Percentiles rank a stretch among this genome's conserved stretches.
Conservation (phyloP, 306 rosid genomes). For the Cyclanthera cordifolia region DNA sequence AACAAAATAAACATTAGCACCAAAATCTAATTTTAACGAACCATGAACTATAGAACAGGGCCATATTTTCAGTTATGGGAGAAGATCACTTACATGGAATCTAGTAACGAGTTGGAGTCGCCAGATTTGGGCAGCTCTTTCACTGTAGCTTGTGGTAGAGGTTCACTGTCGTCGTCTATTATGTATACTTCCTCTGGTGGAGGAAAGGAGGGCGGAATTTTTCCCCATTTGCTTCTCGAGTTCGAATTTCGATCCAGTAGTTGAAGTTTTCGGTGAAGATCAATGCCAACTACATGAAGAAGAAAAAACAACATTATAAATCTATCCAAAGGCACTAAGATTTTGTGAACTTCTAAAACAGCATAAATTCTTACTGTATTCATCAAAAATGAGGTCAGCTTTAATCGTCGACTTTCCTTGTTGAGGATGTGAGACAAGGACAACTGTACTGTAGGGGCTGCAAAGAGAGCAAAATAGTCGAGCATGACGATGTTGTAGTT, state of each 20-base stretch:
- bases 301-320: constrained; percentile 2
- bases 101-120: constrained; percentile 20
- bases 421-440: constrained; percentile 44
- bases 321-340: constrained; percentile 5
- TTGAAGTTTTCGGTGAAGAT: constrained; percentile 48
- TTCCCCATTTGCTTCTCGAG: constrained; percentile 27
- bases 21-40: too few species aligned
- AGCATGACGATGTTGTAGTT: neutral
- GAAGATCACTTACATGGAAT: constrained; percentile 41
- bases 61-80: neutral
- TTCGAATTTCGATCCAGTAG: constrained; percentile 34
- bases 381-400: constrained; percentile 73
- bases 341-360: constrained; percentile 11
- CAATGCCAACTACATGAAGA: constrained; percentile 66
- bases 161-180: constrained; percentile 38
- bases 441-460: constrained; percentile 72
- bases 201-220: constrained; percentile 30
- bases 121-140: constrained; percentile 29
- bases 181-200: constrained; percentile 34
- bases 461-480: constrained; percentile 16
- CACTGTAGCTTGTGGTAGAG: constrained; percentile 22
- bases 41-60: too few species aligned
- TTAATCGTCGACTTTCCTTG: constrained; percentile 65
- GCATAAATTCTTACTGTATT: constrained; percentile 45
- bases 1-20: too few species aligned